Percentiles rank a stretch among this genome's conserved stretches.
Conservation (phyloP, 1,284 basidiomycete species). For the Sporisorium graminicola region DNA sequence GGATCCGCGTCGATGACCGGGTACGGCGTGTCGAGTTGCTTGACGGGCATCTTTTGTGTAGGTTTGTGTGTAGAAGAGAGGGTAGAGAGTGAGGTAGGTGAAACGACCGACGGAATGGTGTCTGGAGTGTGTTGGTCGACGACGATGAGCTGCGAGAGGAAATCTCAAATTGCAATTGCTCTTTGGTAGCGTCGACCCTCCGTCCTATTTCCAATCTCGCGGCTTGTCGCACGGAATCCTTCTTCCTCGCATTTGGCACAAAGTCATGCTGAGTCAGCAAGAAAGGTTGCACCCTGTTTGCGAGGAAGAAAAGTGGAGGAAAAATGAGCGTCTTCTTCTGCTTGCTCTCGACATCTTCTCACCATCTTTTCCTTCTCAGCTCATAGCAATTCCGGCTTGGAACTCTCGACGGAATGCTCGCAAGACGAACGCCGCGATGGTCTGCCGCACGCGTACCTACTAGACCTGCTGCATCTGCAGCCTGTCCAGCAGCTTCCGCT, state of each 20-base stretch:
- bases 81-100: background rate
- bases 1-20: conserved; percentile 82
- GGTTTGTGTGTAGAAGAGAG: conserved; percentile 1
- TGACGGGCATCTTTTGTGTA: conserved; percentile 41
- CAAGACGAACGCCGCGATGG: conserved; percentile 25
- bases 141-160: conserved; percentile 17
- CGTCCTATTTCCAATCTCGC: conserved; percentile 5
- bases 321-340: conserved; percentile 10
- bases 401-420: conserved; percentile 17
- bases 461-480: conserved; percentile 8
- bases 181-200: background rate
- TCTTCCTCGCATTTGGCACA: background rate
- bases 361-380: conserved; percentile 2
- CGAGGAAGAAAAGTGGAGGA: conserved; percentile 30
- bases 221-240: conserved; percentile 29
- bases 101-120: background rate
- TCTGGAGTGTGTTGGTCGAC: conserved; percentile 14
- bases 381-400: background rate
- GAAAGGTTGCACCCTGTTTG: background rate
- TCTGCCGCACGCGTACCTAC: conserved; percentile 12
- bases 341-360: conserved; percentile 1
- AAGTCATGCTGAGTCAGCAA: conserved; percentile 30
- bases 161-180: conserved; percentile 4
- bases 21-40: conserved; percentile 65
- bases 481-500: conserved; percentile 11